A percentile compares a stretch with the other conserved stretches of the same genome.
phyloP scores from a whole-genome alignment of 768 basidiomycete genomes.

The Lepiota brunneoincarnata region DNA sequence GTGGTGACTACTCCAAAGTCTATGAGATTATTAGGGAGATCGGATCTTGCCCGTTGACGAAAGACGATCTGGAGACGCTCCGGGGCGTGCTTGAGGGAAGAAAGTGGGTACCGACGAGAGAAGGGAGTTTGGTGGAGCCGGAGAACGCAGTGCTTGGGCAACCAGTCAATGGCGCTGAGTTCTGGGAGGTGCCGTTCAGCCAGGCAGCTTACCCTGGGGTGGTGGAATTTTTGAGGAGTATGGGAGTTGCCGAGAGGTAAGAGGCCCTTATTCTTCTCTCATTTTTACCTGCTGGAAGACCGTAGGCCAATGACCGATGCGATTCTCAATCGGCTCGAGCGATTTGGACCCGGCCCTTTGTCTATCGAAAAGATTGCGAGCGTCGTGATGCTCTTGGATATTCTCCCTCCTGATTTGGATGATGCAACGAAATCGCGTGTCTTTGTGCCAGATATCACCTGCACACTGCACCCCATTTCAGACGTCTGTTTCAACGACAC shows the following conservation, averaged over 20 bases:
- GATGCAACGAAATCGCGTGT: slow-evolving; percentile 22
- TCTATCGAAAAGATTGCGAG: neutral
- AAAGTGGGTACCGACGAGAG: slow-evolving; percentile 34
- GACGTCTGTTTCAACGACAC: slow-evolving; percentile 41
- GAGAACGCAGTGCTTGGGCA: slow-evolving; percentile 21
- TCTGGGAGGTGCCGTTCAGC: slow-evolving; percentile 22
- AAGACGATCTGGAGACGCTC: slow-evolving; percentile 17
- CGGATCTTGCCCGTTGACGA: slow-evolving; percentile 18
- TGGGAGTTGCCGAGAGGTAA: slow-evolving; percentile 41
- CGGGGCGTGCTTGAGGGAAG: slow-evolving; percentile 16
- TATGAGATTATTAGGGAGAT: slow-evolving; percentile 29
- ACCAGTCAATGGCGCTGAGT: slow-evolving; percentile 19
- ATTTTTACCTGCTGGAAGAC: neutral
- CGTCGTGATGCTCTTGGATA: neutral
- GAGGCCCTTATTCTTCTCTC: neutral
- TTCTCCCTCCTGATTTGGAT: neutral
- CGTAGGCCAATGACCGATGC: slow-evolving; percentile 29
- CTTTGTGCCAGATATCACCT: slow-evolving; percentile 31
- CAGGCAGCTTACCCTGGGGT: slow-evolving; percentile 17
- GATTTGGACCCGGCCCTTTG: neutral
- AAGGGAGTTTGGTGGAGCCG: slow-evolving; percentile 16
- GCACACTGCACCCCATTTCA: slow-evolving; percentile 24
- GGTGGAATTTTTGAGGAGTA: slow-evolving; percentile 21
- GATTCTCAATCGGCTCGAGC: slow-evolving; percentile 24
- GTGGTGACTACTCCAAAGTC: slow-evolving; percentile 15